phyloP scores from a whole-genome alignment of 1,284 basidiomycete genomes.

The Ustanciosporium gigantosporum region DNA sequence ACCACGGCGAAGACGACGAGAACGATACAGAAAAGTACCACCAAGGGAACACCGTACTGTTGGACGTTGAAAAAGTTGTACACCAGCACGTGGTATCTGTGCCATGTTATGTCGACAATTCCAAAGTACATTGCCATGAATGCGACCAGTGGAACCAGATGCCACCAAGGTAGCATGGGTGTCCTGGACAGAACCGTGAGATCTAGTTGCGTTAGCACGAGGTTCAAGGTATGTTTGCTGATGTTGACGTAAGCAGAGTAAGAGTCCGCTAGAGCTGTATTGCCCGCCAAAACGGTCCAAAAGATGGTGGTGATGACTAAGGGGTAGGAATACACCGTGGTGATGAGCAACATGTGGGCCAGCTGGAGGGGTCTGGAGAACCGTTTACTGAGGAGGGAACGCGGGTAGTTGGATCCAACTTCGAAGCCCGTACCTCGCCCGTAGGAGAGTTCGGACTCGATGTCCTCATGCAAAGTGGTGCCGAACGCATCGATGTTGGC shows the following conservation, averaged over 20 bases:
- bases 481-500: conserved; percentile 14
- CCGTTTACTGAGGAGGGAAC: conserved; percentile 14
- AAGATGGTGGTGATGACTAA: conserved; percentile 72
- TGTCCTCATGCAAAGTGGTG: conserved; percentile 6
- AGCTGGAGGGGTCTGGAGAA: conserved; percentile 23
- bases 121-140: conserved; percentile 69
- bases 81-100: conserved; percentile 18
- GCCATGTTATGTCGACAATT: conserved; percentile 59
- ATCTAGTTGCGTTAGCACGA: conserved; percentile 68
- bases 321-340: conserved; percentile 63
- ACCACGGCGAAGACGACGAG: conserved; percentile 27
- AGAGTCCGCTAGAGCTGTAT: conserved; percentile 64
- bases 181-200: conserved; percentile 66
- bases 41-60: conserved; percentile 24
- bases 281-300: conserved; percentile 67
- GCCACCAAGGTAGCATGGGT: conserved; percentile 67
- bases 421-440: conserved; percentile 5
- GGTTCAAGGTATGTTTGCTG: conserved; percentile 70
- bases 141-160: conserved; percentile 65
- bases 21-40: conserved; percentile 22
- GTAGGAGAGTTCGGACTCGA: conserved; percentile 16
- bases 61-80: conserved; percentile 44
- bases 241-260: conserved; percentile 71
- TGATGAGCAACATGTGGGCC: conserved; percentile 20
- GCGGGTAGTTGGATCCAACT: conserved; percentile 11